phyloP scores from a whole-genome alignment of 2,329 filamentous ascomycete genomes.

The Colletotrichum sp. region DNA sequence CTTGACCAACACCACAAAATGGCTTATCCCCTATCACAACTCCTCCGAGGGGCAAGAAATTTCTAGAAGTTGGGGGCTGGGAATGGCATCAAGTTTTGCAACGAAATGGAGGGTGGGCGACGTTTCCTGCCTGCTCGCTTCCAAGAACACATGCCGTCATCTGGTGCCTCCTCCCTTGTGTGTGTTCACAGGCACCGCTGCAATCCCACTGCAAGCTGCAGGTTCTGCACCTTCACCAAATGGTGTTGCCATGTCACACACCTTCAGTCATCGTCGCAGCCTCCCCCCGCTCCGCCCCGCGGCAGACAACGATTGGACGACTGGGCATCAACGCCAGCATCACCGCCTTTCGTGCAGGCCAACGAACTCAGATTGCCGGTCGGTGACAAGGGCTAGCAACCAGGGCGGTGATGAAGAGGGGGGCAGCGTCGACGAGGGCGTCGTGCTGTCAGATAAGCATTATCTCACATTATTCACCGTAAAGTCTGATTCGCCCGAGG shows the following conservation, averaged over 20 bases:
- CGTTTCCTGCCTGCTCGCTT: background rate
- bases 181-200: conserved; percentile 11
- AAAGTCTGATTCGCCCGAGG: background rate
- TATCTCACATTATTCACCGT: background rate
- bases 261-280: background rate
- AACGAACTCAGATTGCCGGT: background rate
- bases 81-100: conserved; percentile 10
- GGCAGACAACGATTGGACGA: conserved; percentile 9
- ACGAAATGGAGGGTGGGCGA: background rate
- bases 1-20: background rate
- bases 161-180: background rate
- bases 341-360: background rate
- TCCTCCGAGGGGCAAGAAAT: background rate
- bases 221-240: background rate
- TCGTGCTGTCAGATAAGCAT: background rate
- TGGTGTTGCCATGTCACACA: conserved; percentile 17
- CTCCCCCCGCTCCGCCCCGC: conserved; percentile 20
- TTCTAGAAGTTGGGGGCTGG: conserved; percentile 7
- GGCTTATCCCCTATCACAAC: background rate
- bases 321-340: background rate
- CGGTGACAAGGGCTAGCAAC: background rate
- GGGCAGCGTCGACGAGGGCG: background rate
- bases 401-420: background rate
- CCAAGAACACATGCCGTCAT: conserved; percentile 11
- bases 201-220: conserved; percentile 10